These are phyloP conservation scores for Tetragonia tetragonoides DNA, from an alignment of 148 eudicot species.

Conservation along the genomic window DNA sequence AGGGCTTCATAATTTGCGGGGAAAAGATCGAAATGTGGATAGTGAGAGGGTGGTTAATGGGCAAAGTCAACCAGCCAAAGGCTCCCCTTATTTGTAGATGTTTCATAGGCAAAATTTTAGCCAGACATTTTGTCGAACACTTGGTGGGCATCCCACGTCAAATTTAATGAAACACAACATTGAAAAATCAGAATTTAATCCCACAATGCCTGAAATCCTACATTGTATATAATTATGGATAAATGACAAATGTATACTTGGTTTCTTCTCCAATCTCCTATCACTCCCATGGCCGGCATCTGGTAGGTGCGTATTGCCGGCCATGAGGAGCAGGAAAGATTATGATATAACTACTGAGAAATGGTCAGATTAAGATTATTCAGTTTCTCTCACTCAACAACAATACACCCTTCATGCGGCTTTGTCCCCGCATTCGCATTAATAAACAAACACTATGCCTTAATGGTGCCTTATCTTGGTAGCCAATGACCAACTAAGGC, in stretches of 20 bases:
- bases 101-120: constrained; percentile 7
- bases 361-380: background rate
- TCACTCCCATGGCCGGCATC: background rate
- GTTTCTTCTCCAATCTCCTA: background rate
- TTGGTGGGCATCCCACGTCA: constrained; percentile 11
- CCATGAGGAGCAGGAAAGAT: background rate
- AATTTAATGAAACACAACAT: background rate
- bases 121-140: constrained; percentile 7
- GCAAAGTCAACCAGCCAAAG: constrained; percentile 21
- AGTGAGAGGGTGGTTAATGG: background rate
- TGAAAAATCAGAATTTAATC: background rate
- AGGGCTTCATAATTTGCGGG: constrained; percentile 8
- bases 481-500: too few relatives aligned
- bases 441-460: too few relatives aligned
- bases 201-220: constrained; percentile 10
- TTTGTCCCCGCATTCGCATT: too few relatives aligned
- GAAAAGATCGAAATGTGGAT: background rate
- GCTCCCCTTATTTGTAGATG: constrained; percentile 26
- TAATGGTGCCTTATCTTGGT: too few relatives aligned
- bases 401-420: too few relatives aligned
- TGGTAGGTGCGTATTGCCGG: background rate
- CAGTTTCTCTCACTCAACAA: background rate
- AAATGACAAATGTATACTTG: background rate
- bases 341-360: background rate
- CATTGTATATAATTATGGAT: background rate